Conservation (phyloP, 768 basidiomycete genomes). For the Russula emetica region DNA sequence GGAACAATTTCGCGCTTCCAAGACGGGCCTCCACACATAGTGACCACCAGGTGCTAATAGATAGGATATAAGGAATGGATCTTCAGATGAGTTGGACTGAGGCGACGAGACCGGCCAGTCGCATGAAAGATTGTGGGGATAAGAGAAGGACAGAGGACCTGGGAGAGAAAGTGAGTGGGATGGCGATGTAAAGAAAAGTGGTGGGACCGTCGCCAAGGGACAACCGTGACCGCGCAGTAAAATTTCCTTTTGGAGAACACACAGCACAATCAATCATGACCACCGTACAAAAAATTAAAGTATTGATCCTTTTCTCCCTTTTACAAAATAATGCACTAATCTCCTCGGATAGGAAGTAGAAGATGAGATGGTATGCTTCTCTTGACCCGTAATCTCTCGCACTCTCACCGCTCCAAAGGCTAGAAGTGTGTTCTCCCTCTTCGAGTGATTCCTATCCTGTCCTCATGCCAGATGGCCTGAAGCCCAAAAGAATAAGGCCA, state of each 20-base stretch:
- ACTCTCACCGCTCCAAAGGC: constrained; percentile 46
- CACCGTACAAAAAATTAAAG: constrained; percentile 88
- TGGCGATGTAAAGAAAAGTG: neutral
- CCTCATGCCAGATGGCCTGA: constrained; percentile 26
- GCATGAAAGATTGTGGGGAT: constrained; percentile 31
- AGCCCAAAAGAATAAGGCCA: constrained; percentile 96
- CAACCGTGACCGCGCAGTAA: neutral
- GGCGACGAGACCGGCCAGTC: constrained; percentile 32
- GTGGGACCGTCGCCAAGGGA: neutral
- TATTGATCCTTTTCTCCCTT: constrained; percentile 32
- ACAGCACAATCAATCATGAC: constrained; percentile 51
- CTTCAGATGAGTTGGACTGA: constrained; percentile 30
- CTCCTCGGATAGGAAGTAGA: constrained; percentile 68
- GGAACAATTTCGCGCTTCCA: constrained; percentile 98
- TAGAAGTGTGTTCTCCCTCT: constrained; percentile 56
- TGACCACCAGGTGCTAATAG: constrained; percentile 28
- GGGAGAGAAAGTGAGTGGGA: no score
- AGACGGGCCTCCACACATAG: constrained; percentile 70
- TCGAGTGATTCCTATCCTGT: constrained; percentile 18
- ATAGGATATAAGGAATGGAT: constrained; percentile 8
- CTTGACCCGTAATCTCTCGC: constrained; percentile 22
- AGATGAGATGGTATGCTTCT: constrained; percentile 84
- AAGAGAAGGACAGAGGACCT: constrained; percentile 17
- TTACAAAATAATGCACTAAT: constrained; percentile 1
- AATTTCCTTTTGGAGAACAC: constrained; percentile 10